Evolutionary conservation across 2,329 filamentous ascomycete genomes (phyloP), one percentile per base, ranked within the genome.

Genomic region (Westerdykella sp.): DNA sequence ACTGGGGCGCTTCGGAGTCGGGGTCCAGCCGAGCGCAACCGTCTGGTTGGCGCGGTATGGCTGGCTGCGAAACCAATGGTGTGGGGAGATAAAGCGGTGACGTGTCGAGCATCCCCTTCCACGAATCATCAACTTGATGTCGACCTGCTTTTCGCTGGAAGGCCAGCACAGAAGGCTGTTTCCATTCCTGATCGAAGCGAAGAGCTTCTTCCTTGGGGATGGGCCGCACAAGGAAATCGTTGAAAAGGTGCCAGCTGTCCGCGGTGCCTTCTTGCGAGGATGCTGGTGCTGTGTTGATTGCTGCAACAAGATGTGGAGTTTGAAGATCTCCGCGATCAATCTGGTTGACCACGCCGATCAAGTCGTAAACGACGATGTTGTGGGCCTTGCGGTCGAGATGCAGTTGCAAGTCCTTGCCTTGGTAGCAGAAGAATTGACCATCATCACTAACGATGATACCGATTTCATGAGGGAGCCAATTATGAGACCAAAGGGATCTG

Each of bases 361-460:
- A 74, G 46, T 95, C 94, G 65, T 96, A 98, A 0, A 97, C 84
- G 11, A 83, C 81, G 39, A 97, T 85, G 40, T 85, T 83, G 45
- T 90, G 85, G 6, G 84, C 83, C 16, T 85, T 86, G 25, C 85
- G 79, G 58, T 91, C 84, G 16, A 94, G 69, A 55, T 93, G 87
- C 38, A 86, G 69, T 60, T 84, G 84, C 51, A 98, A 69, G 56
- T 97, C 90, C 41, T 95, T 84, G 2, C 93, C 91, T 66, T 98
- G 90, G 51, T 89, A 97, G 66, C 90, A 96, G 67, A 87, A 90
- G 60, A 97, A 87, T 59, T 95, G 87, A n/a, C 87, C 88, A 56
- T 87, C 81, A 46, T 94, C 87, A 44, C 95, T 80, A 14, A 35
- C 32, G 44, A 95, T 87, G 58, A 98, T 80, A 31, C 93, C 93